phyloP scores from a whole-genome alignment of 805 yeast genomes.

The Starmerella apicola region DNA sequence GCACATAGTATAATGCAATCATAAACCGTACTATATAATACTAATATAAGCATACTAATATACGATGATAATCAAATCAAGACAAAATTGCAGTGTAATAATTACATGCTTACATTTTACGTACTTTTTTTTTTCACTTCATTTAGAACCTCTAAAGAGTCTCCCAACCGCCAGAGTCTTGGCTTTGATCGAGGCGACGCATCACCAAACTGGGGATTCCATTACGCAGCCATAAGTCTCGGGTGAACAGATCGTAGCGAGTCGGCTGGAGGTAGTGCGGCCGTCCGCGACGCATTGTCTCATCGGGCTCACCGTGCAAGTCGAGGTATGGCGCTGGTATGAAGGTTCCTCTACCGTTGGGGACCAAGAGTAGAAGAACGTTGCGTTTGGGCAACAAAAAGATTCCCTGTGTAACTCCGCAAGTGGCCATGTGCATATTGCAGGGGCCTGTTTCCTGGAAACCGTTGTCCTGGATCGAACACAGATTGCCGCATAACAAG shows the following conservation, averaged over 20 bases:
- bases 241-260: slow-evolving; percentile 54
- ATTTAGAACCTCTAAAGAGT: slow-evolving; percentile 40
- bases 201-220: slow-evolving; percentile 66
- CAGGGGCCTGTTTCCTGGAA: slow-evolving; percentile 57
- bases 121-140: too few species aligned
- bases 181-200: slow-evolving; percentile 60
- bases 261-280: slow-evolving; percentile 52
- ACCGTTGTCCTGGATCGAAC: slow-evolving; percentile 46
- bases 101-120: too few species aligned
- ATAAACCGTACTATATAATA: too few species aligned
- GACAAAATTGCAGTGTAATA: too few species aligned
- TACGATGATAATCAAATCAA: too few species aligned
- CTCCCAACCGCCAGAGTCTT: slow-evolving; percentile 95
- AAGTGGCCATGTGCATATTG: slow-evolving; percentile 51
- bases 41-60: too few species aligned
- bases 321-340: slow-evolving; percentile 74
- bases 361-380: slow-evolving; percentile 43
- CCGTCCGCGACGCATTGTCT: slow-evolving; percentile 54
- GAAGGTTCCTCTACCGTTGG: slow-evolving; percentile 73
- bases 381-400: slow-evolving; percentile 62
- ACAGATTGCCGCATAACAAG: slow-evolving; percentile 60
- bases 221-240: slow-evolving; percentile 65
- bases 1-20: too few species aligned
- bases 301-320: slow-evolving; percentile 73
- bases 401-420: slow-evolving; percentile 52